phyloP scores from a whole-genome alignment of 108 stramenopile genomes.

The Skeletonema tropicum region DNA sequence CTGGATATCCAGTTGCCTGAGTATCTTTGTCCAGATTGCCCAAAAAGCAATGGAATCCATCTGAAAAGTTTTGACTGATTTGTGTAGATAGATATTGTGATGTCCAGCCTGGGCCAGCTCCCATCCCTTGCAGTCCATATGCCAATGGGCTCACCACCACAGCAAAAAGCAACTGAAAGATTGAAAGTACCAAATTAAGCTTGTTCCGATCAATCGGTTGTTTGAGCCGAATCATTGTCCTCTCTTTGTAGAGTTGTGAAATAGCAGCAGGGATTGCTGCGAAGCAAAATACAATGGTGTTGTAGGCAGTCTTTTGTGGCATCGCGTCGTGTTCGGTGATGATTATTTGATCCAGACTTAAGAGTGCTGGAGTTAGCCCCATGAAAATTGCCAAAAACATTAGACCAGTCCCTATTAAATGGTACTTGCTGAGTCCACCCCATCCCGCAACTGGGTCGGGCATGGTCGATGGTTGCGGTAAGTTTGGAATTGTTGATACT shows the following conservation, averaged over 20 bases:
- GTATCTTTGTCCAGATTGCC: conserved; percentile 65
- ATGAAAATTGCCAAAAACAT: conserved; percentile 73
- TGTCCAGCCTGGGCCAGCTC: conserved; percentile 61
- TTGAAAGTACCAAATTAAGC: conserved; percentile 71
- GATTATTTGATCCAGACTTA: conserved; percentile 63
- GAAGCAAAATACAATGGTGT: conserved; percentile 74
- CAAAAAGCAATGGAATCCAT: conserved; percentile 78
- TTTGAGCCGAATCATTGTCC: conserved; percentile 66
- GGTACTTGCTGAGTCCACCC: conserved; percentile 70
- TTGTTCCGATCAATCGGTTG: conserved; percentile 80
- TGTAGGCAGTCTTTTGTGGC: conserved; percentile 71
- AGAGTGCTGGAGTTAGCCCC: conserved; percentile 65
- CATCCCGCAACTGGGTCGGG: conserved; percentile 55
- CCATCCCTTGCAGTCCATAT: conserved; percentile 76
- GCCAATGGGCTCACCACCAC: conserved; percentile 80
- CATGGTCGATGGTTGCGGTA: conserved; percentile 11
- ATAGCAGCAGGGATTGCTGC: conserved; percentile 74
- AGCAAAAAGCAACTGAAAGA: conserved; percentile 80
- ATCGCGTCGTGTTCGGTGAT: conserved; percentile 64
- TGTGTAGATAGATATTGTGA: conserved; percentile 68
- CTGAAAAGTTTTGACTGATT: conserved; percentile 68
- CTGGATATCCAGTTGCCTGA: conserved; percentile 55
- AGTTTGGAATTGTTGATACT: conserved; percentile 6
- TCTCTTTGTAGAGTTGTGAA: conserved; percentile 87
- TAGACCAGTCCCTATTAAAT: conserved; percentile 64